Evolutionary conservation across 2,329 filamentous ascomycete genomes (phyloP).

Genomic region (Fusarium armeniacum): DNA sequence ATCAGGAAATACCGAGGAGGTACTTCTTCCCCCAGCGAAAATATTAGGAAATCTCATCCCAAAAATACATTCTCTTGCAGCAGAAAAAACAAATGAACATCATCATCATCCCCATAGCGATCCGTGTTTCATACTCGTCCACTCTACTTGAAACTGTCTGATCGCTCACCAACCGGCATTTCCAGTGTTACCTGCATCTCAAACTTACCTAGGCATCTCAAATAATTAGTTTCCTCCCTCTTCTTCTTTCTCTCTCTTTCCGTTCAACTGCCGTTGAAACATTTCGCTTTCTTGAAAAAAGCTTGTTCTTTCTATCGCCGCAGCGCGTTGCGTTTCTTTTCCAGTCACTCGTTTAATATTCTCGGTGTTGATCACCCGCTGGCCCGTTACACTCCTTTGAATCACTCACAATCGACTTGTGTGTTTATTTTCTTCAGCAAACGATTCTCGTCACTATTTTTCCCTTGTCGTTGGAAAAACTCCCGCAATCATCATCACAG

Average conservation of each 20-base stretch:
- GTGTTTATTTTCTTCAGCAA: constrained; percentile 3
- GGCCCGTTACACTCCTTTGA: constrained; percentile 24
- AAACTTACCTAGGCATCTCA: not conserved
- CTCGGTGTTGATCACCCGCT: constrained; percentile 42
- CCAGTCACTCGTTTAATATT: constrained; percentile 39
- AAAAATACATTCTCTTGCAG: not conserved
- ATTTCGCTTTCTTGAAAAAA: not conserved
- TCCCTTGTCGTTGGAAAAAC: too few species aligned
- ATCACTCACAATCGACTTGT: constrained; percentile 23
- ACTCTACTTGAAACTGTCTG: constrained; percentile 48
- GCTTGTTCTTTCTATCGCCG: constrained; percentile 16
- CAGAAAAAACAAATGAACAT: not conserved
- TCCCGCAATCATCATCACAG: not conserved
- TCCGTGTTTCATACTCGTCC: constrained; percentile 30
- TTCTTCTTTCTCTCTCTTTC: not conserved
- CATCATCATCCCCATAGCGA: constrained; percentile 9
- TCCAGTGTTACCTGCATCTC: constrained; percentile 1
- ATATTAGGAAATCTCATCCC: not conserved
- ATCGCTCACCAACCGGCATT: constrained; percentile 11
- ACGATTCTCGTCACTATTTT: not conserved
- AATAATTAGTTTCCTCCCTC: constrained; percentile 4
- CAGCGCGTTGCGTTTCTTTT: constrained; percentile 27
- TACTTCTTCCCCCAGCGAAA: not conserved
- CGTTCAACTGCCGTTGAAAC: not conserved
- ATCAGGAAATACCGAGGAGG: not conserved